Base-by-base conservation (phyloP, 2,329 filamentous ascomycete genomes). In the Coleophoma cylindrospora region DNA sequence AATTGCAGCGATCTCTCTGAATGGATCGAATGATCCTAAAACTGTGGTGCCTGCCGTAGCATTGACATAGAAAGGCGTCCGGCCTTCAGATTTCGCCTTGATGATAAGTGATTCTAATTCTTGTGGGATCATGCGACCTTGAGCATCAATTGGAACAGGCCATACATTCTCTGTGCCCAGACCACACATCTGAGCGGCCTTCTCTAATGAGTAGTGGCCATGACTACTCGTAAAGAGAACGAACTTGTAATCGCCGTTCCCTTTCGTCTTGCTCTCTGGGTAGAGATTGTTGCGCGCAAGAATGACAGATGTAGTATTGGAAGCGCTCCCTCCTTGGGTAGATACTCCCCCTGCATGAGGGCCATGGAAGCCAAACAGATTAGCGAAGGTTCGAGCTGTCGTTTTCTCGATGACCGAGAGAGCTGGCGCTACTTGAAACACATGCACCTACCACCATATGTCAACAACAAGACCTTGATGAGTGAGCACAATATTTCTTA, bases 31-130 rank as follows among this genome's bases (percentile, higher is more conserved):
- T 1, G 88, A 90, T 14, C 94, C 94, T 55, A 92, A 74, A 2
- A 97, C 92, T 0, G 94, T 99, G 1, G 92, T 96, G 15, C 94
- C 94, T 0, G 94, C 92, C 0, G 94, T 97, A 6, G 91, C 88
- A 65, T 96, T 97, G 64, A 97, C 89, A 69, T 95, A 96, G 54
- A 99, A 87, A 0, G 94, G 92, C 1, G 87, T 94, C 64, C 85
- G 82, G 34, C 88, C 89, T 45, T 83, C 75, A 0, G 65, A 60
- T 60, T 83, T 83, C 21, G 87, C 84, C 48, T 77, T 74, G 5
- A 72, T 46, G 32, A 96, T 74, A 38, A 84, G 71, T 1, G 74
- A 71, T 21, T 86, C 80, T 10, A 99, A 75, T 14, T 80, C 80
- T 0, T 71, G 63, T 0, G 86, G 75, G 22, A 81, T 74, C 84